Evolutionary conservation across 345 rosid species (phyloP).

Genomic region (Camelina laxa): DNA sequence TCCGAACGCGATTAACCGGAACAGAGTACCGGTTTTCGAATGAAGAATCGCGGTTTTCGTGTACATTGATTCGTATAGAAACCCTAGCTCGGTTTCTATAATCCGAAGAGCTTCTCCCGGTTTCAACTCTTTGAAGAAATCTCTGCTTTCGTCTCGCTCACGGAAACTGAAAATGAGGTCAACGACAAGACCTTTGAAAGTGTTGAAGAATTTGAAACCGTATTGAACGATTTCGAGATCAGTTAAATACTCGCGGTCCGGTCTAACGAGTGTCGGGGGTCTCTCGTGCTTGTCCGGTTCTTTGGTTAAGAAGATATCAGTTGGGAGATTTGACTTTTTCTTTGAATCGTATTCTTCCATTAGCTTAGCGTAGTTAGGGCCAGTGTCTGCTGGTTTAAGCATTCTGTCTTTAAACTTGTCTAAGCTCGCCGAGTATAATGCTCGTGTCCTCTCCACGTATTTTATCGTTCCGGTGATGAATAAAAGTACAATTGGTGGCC

Average conservation of each 20-base stretch:
- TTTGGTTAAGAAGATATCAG: constrained; percentile 8
- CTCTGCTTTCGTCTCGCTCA: constrained; percentile 55
- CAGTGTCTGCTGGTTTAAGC: constrained; percentile 29
- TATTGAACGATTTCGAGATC: constrained; percentile 44
- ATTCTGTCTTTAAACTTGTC: constrained; percentile 41
- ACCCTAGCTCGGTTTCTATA: constrained; percentile 67
- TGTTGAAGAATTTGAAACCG: constrained; percentile 48
- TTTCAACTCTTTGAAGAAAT: constrained; percentile 40
- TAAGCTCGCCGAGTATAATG: constrained; percentile 49
- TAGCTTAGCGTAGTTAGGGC: constrained; percentile 43
- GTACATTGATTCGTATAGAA: constrained; percentile 62
- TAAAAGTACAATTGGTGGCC: constrained; percentile 35
- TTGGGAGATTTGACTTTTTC: constrained; percentile 17
- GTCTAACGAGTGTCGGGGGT: neutral
- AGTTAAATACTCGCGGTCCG: neutral
- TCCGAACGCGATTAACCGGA: constrained; percentile 40
- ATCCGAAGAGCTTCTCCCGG: constrained; percentile 55
- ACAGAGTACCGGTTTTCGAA: constrained; percentile 38
- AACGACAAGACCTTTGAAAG: constrained; percentile 62
- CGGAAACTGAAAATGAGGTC: constrained; percentile 61
- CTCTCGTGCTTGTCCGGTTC: constrained; percentile 33
- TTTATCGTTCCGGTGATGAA: constrained; percentile 52
- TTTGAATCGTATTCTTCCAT: constrained; percentile 41
- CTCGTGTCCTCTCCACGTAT: constrained; percentile 49
- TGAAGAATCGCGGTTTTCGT: constrained; percentile 61